These are phyloP conservation scores for Aspergillus oerlinghausenensis DNA, from an alignment of 2,329 filamentous ascomycete species.

Conservation along the genomic window DNA sequence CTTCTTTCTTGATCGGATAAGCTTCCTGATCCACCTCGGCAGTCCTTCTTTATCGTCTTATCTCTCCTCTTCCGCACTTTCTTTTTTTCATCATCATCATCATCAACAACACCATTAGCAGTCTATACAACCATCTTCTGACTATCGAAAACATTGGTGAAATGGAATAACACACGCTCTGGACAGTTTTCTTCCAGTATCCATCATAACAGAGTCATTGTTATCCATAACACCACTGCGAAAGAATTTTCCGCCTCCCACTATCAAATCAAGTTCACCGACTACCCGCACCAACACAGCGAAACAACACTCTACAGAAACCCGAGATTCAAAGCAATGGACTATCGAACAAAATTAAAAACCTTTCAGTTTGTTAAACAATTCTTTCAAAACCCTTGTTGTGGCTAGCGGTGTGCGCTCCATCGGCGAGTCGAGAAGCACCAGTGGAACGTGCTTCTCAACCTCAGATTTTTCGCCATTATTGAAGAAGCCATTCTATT, in stretches of 20 bases:
- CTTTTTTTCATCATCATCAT: too few species aligned
- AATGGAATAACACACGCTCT: constrained; percentile 20
- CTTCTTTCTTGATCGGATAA: neutral
- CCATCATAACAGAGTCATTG: neutral
- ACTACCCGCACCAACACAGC: neutral
- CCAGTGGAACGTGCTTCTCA: neutral
- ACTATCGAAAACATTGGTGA: neutral
- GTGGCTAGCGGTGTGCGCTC: constrained; percentile 17
- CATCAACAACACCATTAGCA: neutral
- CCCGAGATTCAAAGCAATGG: constrained; percentile 8
- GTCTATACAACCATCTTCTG: neutral
- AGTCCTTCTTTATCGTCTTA: too few species aligned
- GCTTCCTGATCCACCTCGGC: neutral
- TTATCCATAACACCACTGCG: too few species aligned
- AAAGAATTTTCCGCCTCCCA: neutral
- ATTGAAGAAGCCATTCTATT: neutral
- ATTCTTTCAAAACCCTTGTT: constrained; percentile 11
- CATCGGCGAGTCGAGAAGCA: neutral
- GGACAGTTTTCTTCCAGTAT: neutral
- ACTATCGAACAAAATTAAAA: constrained; percentile 11
- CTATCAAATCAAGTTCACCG: neutral
- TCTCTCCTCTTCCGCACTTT: neutral
- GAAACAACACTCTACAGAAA: neutral
- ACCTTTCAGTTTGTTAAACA: constrained; percentile 3
- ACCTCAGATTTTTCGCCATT: neutral